Conservation (phyloP, 805 yeast genomes). For the Metschnikowia cubensis region DNA sequence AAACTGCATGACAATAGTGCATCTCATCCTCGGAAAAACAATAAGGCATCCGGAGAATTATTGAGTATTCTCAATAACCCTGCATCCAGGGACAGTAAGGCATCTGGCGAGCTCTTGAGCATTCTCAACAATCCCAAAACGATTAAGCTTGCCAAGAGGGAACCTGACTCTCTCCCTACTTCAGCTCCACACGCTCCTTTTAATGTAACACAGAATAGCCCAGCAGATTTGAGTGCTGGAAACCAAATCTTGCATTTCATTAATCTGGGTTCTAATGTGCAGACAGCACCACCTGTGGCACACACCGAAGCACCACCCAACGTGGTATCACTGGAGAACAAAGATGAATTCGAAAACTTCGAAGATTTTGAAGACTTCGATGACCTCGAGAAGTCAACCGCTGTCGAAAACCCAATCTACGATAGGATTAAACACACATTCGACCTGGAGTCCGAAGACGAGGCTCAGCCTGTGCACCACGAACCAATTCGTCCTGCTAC, state of each 20-base stretch:
- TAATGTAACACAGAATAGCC: not conserved
- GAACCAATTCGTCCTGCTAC: not conserved
- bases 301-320: not conserved
- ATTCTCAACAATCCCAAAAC: not conserved
- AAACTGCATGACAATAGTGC: not conserved
- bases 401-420: slow-evolving; percentile 22
- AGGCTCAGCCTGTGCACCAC: slow-evolving; percentile 15
- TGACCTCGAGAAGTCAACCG: slow-evolving; percentile 24
- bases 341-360: slow-evolving; percentile 27
- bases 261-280: slow-evolving; percentile 7
- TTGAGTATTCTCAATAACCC: not conserved
- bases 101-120: slow-evolving; percentile 3
- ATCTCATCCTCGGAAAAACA: not conserved
- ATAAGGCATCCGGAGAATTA: not conserved
- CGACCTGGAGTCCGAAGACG: slow-evolving; percentile 37
- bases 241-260: slow-evolving; percentile 19
- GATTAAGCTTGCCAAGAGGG: slow-evolving; percentile 1
- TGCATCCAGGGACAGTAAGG: not conserved
- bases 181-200: not conserved
- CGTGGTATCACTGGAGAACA: not conserved
- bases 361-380: slow-evolving; percentile 34
- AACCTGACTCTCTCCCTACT: not conserved
- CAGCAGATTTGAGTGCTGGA: slow-evolving; percentile 18
- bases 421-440: slow-evolving; percentile 21
- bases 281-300: not conserved